Evolutionary conservation across 2,329 filamentous ascomycete genomes (phyloP).

Genomic region (Aspergillus spinulosporus): DNA sequence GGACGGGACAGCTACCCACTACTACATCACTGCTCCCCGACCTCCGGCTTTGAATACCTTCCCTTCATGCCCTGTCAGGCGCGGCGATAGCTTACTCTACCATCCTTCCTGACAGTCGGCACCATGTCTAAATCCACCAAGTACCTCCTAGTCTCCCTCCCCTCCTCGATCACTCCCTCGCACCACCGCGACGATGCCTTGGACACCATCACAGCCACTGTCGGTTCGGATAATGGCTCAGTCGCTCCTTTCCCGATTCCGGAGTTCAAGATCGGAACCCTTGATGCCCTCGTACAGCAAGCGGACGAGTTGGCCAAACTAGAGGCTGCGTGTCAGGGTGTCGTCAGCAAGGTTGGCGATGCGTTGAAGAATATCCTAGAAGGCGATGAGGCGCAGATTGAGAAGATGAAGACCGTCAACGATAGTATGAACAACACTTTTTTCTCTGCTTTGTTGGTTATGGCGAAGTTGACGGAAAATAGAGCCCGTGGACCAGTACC

Average conservation of each 20-base stretch:
- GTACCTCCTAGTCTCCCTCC: conserved; percentile 88
- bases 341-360: conserved; percentile 85
- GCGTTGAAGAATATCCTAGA: conserved; percentile 80
- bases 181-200: conserved; percentile 79
- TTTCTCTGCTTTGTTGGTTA: not conserved
- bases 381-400: conserved; percentile 77
- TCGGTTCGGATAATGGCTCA: conserved; percentile 72
- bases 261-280: conserved; percentile 95
- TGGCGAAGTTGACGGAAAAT: conserved; percentile 20
- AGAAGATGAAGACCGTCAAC: conserved; percentile 88
- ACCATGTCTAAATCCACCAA: conserved; percentile 53
- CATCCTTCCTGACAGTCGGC: conserved; percentile 11
- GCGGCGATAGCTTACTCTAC: conserved; percentile 21
- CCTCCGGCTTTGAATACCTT: not conserved
- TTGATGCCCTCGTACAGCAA: conserved; percentile 93
- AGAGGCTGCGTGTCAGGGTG: conserved; percentile 72
- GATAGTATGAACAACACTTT: conserved; percentile 65
- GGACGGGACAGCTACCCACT: conserved; percentile 9
- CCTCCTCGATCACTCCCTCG: conserved; percentile 80
- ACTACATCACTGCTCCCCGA: conserved; percentile 15
- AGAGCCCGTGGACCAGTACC: conserved; percentile 96
- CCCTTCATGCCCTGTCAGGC: conserved; percentile 25
- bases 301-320: conserved; percentile 93
- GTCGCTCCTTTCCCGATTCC: conserved; percentile 79
- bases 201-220: conserved; percentile 68